These are phyloP conservation scores for Blastobotrys parvus DNA, from an alignment of 805 yeast species.

Conservation along the genomic window DNA sequence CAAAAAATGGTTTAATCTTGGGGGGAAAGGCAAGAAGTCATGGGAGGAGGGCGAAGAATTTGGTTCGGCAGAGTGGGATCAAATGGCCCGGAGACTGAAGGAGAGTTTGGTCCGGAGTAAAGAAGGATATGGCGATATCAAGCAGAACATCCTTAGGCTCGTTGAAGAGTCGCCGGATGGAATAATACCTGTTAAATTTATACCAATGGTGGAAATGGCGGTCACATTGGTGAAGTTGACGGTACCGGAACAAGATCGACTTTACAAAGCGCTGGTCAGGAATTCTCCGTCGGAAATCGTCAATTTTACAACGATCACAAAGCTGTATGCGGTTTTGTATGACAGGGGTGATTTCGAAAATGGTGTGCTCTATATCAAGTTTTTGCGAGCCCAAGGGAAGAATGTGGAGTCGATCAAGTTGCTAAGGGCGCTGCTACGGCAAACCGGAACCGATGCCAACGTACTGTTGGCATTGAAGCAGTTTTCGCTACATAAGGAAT, in stretches of 20 bases:
- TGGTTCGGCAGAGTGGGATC: not conserved
- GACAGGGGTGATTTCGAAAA: constrained; percentile 15
- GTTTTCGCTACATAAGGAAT: not conserved
- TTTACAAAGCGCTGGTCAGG: constrained; percentile 14
- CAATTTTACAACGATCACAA: constrained; percentile 9
- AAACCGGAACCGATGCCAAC: not conserved
- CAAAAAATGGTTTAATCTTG: not conserved
- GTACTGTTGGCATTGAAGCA: not conserved
- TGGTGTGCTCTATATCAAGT: constrained; percentile 17
- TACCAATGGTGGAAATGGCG: constrained; percentile 12
- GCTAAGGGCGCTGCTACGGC: constrained; percentile 3
- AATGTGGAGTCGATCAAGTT: constrained; percentile 16
- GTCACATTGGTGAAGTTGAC: not conserved
- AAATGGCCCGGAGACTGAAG: constrained; percentile 3
- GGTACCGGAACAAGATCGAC: constrained; percentile 3
- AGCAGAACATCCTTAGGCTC: constrained; percentile 8
- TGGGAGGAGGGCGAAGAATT: constrained; percentile 2
- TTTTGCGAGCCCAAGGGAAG: constrained; percentile 15
- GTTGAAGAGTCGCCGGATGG: constrained; percentile 3
- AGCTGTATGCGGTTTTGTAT: constrained; percentile 18
- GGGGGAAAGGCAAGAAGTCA: not conserved
- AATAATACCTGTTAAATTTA: constrained; percentile 12
- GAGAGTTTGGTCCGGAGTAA: constrained; percentile 1
- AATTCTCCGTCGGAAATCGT: constrained; percentile 8
- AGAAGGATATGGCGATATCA: not conserved